Base-by-base conservation (phyloP, 139 green algal species). In the Asterochloris erici region DNA sequence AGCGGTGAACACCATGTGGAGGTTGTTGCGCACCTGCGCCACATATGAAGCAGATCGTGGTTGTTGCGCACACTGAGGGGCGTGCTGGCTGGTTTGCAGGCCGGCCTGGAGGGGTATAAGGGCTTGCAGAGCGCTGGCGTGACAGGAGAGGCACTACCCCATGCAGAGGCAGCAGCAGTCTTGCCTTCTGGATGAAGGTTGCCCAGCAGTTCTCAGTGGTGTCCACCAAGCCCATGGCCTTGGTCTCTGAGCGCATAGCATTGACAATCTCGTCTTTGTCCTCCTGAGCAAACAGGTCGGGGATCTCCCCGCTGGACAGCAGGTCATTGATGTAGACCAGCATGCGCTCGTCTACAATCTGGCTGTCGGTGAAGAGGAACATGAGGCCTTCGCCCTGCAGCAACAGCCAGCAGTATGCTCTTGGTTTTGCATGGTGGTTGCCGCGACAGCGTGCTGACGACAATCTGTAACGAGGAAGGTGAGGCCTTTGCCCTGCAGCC, bases 191-290 rank as follows among this genome's bases (percentile, higher is more conserved):
- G 80, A 97, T 94, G 88, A 98, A 98, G 21, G 87, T 88, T 73
- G 75, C 74, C 93, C 93, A 98, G 90, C 92, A 96, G 84, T 95
- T 95, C 62, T 98, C 94, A 24, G 87, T 71, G 10, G 91, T 95
- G 89, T 98, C 94, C 1, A 93, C 29, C 84, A 96, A 85, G 26
- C 94, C 94, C 19, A 92, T 73, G 1, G 89, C 83, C 89, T 98
- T 98, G 69, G 90, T 93, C 86, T 96, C 93, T 29, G 85, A 88
- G 77, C 94, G 91, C 87, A 97, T 92, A 60, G 90, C 88, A 74
- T 95, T 95, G 86, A 96, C 88, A 82, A 98, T 96, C 70, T 98
- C 94, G 83, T 98, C 94, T 61, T 91, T 90, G 85, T 98, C 94
- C 90, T 98, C 94, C 54, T 90, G 84, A 11, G 94, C 81, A 84